These are phyloP conservation scores for Plasmodium chabaudi DNA, from an alignment of 169 alveolate species.

Conservation along the genomic window DNA sequence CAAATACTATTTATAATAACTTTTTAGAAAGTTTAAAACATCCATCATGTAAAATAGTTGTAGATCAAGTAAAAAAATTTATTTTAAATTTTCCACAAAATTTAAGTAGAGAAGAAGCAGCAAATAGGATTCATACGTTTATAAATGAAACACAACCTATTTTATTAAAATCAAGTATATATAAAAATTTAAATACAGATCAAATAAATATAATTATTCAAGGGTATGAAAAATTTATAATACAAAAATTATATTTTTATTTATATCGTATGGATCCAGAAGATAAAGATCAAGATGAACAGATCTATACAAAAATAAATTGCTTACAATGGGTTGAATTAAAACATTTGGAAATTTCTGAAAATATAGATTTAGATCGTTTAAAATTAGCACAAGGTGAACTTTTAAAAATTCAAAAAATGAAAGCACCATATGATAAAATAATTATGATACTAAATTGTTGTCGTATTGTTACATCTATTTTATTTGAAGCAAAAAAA, in stretches of 20 bases:
- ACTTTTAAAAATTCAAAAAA: constrained; percentile 60
- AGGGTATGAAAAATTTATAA: constrained; percentile 63
- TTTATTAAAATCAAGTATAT: constrained; percentile 60
- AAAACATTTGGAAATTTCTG: constrained; percentile 78
- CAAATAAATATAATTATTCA: constrained; percentile 55
- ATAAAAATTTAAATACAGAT: constrained; percentile 72
- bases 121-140: constrained; percentile 81
- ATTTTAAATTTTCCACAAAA: constrained; percentile 72
- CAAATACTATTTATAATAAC: constrained; percentile 83
- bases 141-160: constrained; percentile 56
- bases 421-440: constrained; percentile 86
- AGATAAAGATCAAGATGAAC: constrained; percentile 83
- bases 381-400: constrained; percentile 40
- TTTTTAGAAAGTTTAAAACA: constrained; percentile 86
- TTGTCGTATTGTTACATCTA: constrained; percentile 82
- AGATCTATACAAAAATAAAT: constrained; percentile 78
- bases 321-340: constrained; percentile 83
- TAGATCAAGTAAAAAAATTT: constrained; percentile 80
- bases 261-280: constrained; percentile 78
- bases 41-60: constrained; percentile 83
- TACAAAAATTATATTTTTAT: constrained; percentile 81
- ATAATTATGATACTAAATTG: constrained; percentile 81
- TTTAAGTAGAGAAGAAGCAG: constrained; percentile 81
- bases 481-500: constrained; percentile 77
- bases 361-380: constrained; percentile 34